Base-by-base conservation (phyloP, 495 filamentous ascomycete genomes). In the Aspergillus avenaceus region DNA sequence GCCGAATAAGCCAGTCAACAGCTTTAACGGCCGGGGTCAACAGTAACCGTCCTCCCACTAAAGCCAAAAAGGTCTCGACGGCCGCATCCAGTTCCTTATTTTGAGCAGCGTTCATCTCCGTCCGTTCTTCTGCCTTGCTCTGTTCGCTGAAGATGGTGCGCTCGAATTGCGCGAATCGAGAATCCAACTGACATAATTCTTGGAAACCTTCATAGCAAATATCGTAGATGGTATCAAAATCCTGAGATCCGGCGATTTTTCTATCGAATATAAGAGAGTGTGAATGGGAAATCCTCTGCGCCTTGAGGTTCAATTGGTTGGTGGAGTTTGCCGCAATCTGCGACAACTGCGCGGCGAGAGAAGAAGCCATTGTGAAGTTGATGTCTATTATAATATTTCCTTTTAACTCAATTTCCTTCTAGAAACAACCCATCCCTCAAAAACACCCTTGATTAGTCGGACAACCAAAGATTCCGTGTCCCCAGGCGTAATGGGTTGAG, bases 211-310 rank as follows among this genome's bases (percentile, higher is more conserved):
- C 90, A 51, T 78, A 73, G 61, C 91, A 96, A 63, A 96, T 78
- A 40, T 86, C 75, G 64, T 87, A 97, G 50, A 99, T 78, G 7
- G 85, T 86, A 58, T 96, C 84, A 62, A 92, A 95, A 54, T 85
- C 88, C 66, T 99, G 93, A 21, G 81, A 79, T 11, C 85, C 84
- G 27, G 93, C 95, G 53, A 87, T 76, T 58, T 82, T 79, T 31
- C 83, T 80, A 58, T 95, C 90, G 67, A 91, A 99, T 46, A 99
- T 84, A 45, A 99, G 66, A 13, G 93, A 97, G 59, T 93, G 87
- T 41, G 88, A 89, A 73, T 97, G 92, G 22, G 87, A 78, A 31
- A 86, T 76, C 67, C 89, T 91, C 68, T 96, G 87, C 42, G 88
- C 86, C 64, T 95, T 95, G 40, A 95, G 81, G 61, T 97, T 86